A percentile compares a stretch with the other conserved stretches of the same genome.
phyloP scores from a whole-genome alignment of 495 filamentous ascomycete species.

The Aspergillus heteromorphus region DNA sequence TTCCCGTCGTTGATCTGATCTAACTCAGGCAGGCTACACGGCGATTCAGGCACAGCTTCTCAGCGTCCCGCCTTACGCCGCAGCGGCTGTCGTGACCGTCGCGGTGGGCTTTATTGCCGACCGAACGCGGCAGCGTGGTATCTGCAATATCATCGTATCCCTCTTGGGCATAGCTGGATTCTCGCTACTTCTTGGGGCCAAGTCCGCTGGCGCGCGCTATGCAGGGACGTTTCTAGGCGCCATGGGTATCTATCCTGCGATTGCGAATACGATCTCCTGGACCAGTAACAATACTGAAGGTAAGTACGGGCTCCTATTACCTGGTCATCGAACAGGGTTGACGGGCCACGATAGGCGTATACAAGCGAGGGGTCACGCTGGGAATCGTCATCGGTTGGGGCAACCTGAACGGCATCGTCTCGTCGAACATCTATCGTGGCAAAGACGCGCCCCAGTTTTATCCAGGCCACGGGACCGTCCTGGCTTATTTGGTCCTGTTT shows the following conservation, averaged over 20 bases:
- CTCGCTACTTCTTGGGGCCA: constrained; percentile 62
- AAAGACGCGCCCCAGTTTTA: constrained; percentile 50
- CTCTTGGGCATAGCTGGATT: constrained; percentile 75
- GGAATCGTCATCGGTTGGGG: constrained; percentile 92
- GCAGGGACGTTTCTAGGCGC: constrained; percentile 82
- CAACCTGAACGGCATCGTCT: constrained; percentile 84
- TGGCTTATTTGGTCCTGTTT: constrained; percentile 57
- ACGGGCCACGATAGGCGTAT: constrained; percentile 48
- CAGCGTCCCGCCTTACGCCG: constrained; percentile 85
- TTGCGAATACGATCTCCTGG: constrained; percentile 92
- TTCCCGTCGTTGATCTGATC: not conserved
- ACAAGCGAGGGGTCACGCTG: constrained; percentile 82
- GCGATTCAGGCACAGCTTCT: constrained; percentile 71
- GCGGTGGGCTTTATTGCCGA: constrained; percentile 74
- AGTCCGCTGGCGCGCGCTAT: constrained; percentile 63
- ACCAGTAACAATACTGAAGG: constrained; percentile 82
- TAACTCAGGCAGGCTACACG: constrained; percentile 52
- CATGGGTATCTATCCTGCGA: constrained; percentile 84
- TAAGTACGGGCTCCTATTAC: constrained; percentile 6
- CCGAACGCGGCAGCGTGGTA: constrained; percentile 66
- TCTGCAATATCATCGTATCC: constrained; percentile 73
- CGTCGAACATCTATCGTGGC: constrained; percentile 63
- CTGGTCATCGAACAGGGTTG: not conserved
- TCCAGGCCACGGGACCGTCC: constrained; percentile 53
- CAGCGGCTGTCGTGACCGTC: constrained; percentile 72